Percentiles rank a stretch among this genome's conserved stretches.
Conservation (phyloP, 495 filamentous ascomycete species). For the Podospora bellae-mahoneyi region DNA sequence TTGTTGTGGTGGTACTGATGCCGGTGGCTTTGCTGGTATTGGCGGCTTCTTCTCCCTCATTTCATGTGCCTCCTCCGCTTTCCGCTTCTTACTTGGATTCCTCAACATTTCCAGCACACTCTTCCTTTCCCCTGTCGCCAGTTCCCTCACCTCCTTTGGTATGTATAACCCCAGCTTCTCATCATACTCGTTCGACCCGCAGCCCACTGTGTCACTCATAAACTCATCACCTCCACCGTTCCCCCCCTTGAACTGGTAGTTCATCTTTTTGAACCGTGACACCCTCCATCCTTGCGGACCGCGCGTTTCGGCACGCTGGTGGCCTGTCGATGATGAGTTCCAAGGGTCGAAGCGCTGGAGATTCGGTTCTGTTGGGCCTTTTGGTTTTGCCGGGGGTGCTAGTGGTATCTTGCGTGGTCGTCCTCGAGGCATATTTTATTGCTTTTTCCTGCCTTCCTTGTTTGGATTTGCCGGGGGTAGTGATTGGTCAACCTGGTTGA, state of each 20-base stretch:
- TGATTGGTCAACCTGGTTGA: too few species aligned
- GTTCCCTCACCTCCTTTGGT: constrained; percentile 41
- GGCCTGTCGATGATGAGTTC: constrained; percentile 76
- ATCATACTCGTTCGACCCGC: constrained; percentile 47
- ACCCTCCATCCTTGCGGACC: constrained; percentile 67
- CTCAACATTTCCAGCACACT: constrained; percentile 50
- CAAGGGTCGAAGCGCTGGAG: constrained; percentile 68
- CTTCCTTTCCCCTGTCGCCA: constrained; percentile 28
- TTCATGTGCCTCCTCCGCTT: background rate
- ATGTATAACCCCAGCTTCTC: constrained; percentile 45
- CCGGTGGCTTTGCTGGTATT: background rate
- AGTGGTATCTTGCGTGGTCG: constrained; percentile 22
- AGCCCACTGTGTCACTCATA: constrained; percentile 58
- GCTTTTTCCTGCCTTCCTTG: background rate
- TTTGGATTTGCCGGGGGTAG: background rate
- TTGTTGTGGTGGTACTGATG: background rate
- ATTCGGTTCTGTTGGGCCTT: constrained; percentile 45
- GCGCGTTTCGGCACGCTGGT: constrained; percentile 68
- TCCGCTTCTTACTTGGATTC: constrained; percentile 42
- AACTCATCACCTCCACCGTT: constrained; percentile 44
- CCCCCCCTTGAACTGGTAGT: constrained; percentile 60
- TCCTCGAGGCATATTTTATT: constrained; percentile 13
- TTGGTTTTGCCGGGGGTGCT: too few species aligned
- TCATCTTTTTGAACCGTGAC: constrained; percentile 62
- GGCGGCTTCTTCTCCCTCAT: constrained; percentile 2